Conservation (phyloP, 345 rosid genomes). For the Cardamine occulta region DNA sequence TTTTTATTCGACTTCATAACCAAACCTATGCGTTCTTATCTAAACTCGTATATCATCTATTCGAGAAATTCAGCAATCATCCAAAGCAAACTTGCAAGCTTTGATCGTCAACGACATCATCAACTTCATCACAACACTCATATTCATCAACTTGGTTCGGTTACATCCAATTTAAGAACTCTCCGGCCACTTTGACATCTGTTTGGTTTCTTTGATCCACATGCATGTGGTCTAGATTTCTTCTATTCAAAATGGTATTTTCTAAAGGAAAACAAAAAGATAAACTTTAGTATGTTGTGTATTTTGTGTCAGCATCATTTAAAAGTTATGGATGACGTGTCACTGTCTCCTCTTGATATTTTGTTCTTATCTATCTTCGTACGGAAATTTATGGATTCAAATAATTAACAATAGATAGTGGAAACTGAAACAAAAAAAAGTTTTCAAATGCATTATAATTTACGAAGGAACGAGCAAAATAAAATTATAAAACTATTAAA, state of each 20-base stretch:
- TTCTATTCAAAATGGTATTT: neutral
- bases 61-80: too few species aligned
- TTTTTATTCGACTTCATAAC: conserved; percentile 27
- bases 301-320: conserved; percentile 20
- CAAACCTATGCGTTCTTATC: conserved; percentile 21
- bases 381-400: conserved; percentile 20
- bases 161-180: too few species aligned
- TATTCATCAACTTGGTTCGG: too few species aligned
- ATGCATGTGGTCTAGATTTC: neutral
- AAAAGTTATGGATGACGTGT: neutral
- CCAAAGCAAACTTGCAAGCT: too few species aligned
- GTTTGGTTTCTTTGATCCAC: neutral
- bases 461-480: neutral
- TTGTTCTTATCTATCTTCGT: conserved; percentile 23
- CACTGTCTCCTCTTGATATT: conserved; percentile 16
- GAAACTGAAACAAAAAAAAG: conserved; percentile 32
- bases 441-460: conserved; percentile 25
- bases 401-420: conserved; percentile 27
- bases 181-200: too few species aligned
- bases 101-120: too few species aligned
- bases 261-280: neutral
- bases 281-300: neutral
- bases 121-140: too few species aligned
- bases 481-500: neutral
- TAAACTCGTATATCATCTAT: conserved; percentile 4